phyloP scores from a whole-genome alignment of 352 stramenopile genomes.

The Plasmopara muralis region DNA sequence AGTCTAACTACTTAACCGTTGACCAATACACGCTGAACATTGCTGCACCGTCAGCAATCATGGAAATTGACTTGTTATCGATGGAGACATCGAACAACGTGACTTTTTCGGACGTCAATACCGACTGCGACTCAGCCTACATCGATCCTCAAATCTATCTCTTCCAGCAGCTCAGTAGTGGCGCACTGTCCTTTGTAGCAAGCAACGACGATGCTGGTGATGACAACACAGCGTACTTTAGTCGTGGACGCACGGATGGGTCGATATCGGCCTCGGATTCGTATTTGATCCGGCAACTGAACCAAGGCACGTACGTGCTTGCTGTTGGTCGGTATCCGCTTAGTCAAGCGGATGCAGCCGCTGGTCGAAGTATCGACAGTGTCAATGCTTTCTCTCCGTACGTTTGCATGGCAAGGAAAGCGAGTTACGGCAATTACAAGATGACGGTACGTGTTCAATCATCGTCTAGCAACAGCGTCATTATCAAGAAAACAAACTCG shows the following conservation, averaged over 20 bases:
- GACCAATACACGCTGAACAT: slow-evolving; percentile 54
- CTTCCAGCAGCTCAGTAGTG: slow-evolving; percentile 26
- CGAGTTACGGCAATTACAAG: slow-evolving; percentile 65
- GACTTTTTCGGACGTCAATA: slow-evolving; percentile 48
- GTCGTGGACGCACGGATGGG: slow-evolving; percentile 30
- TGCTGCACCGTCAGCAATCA: slow-evolving; percentile 27
- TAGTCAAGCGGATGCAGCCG: slow-evolving; percentile 27
- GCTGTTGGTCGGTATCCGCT: slow-evolving; percentile 56
- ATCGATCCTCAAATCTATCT: slow-evolving; percentile 63
- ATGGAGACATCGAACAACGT: slow-evolving; percentile 43
- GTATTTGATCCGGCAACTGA: slow-evolving; percentile 48
- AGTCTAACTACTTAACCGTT: slow-evolving; percentile 40
- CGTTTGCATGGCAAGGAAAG: slow-evolving; percentile 41
- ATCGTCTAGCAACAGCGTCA: slow-evolving; percentile 8
- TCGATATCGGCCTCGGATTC: slow-evolving; percentile 49
- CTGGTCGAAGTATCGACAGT: slow-evolving; percentile 27
- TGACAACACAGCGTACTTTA: slow-evolving; percentile 38
- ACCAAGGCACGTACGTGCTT: slow-evolving; percentile 43
- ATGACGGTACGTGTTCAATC: slow-evolving; percentile 54
- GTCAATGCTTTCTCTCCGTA: slow-evolving; percentile 53
- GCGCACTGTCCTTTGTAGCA: slow-evolving; percentile 31
- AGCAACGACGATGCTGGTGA: slow-evolving; percentile 64
- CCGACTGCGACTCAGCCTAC: slow-evolving; percentile 63
- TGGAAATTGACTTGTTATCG: slow-evolving; percentile 65
- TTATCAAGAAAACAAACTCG: slow-evolving; percentile 44